Conservation (phyloP, 345 rosid species). For the Eucalyptus melliodora region DNA sequence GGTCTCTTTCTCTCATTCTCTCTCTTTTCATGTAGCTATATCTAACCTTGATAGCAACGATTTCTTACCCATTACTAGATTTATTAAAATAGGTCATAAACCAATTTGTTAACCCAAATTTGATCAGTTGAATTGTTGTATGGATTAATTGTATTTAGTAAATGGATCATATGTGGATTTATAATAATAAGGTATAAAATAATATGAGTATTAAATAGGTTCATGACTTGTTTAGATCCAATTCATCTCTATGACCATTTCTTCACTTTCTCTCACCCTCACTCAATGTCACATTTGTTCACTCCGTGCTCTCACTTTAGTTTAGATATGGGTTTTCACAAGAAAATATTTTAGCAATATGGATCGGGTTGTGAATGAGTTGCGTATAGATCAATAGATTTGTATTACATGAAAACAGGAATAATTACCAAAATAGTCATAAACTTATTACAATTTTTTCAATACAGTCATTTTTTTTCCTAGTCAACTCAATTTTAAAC, state of each 20-base stretch:
- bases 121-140: too few relatives aligned
- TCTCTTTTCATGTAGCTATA: not conserved
- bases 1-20: not conserved
- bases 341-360: too few relatives aligned
- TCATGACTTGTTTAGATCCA: not conserved
- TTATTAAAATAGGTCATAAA: not conserved
- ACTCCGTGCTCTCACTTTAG: not conserved
- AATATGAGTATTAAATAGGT: not conserved
- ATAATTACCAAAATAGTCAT: not conserved
- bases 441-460: not conserved
- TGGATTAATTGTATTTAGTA: not conserved
- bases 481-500: not conserved
- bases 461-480: not conserved
- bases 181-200: too few relatives aligned
- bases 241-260: not conserved
- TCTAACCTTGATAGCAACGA: not conserved
- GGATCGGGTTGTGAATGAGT: fast-evolving
- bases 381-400: not conserved
- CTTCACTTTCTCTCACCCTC: not conserved
- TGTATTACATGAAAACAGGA: fast-evolving
- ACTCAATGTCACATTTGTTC: not conserved
- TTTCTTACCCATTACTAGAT: not conserved
- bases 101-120: not conserved
- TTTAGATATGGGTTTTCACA: too few relatives aligned
- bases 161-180: not conserved